phyloP scores from a whole-genome alignment of 768 basidiomycete genomes.

The Tremella mesenterica region DNA sequence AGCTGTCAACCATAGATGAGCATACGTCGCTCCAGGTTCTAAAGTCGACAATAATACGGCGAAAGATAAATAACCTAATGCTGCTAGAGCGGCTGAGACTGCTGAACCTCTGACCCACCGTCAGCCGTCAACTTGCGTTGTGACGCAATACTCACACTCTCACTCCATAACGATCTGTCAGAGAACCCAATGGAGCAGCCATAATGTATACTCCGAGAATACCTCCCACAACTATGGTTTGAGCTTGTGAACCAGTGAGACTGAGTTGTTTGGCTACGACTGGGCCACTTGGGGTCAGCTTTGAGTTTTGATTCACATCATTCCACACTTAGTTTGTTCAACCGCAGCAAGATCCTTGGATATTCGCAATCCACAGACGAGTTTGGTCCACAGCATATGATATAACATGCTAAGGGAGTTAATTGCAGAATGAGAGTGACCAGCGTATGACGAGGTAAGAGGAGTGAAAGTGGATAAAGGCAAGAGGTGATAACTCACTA shows the following conservation, averaged over 20 bases:
- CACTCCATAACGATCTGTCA: slow-evolving; percentile 41
- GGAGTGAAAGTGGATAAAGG: too few relatives aligned
- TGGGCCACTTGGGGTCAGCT: slow-evolving; percentile 21
- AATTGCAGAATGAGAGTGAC: too few relatives aligned
- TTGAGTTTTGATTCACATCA: too few relatives aligned
- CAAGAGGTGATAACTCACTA: slow-evolving; percentile 25
- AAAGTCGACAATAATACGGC: slow-evolving; percentile 19
- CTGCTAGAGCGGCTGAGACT: slow-evolving; percentile 31
- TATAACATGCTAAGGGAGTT: too few relatives aligned
- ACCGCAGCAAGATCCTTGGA: too few relatives aligned
- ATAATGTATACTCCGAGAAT: slow-evolving; percentile 41
- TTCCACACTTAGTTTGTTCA: too few relatives aligned
- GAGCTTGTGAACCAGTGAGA: slow-evolving; percentile 31
- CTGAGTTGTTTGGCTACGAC: slow-evolving; percentile 33
- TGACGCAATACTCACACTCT: slow-evolving; percentile 30
- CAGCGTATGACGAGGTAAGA: too few relatives aligned
- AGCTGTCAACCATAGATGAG: slow-evolving; percentile 30
- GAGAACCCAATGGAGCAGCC: slow-evolving; percentile 41
- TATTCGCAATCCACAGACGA: too few relatives aligned
- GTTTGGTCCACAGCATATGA: not conserved
- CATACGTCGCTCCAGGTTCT: slow-evolving; percentile 22
- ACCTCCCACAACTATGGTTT: slow-evolving; percentile 42
- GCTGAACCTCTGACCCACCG: slow-evolving; percentile 24
- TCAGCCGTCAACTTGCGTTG: not conserved
- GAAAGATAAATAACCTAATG: slow-evolving; percentile 38